Base-by-base conservation (phyloP, 2,329 filamentous ascomycete genomes). In the Claviceps spartinae region DNA sequence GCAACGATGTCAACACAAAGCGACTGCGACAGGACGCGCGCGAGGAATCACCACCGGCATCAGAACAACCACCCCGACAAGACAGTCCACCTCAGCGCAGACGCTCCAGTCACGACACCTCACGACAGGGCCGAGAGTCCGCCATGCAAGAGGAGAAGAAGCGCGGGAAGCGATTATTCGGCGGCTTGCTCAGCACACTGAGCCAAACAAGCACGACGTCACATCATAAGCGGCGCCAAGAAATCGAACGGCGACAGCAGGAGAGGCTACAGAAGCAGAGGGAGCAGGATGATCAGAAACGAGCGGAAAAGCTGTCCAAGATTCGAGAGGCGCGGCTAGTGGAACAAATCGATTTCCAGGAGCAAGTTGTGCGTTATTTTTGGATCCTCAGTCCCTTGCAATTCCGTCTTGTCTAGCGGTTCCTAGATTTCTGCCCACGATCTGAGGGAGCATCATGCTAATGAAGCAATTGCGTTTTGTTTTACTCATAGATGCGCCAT, bases 151-250 rank as follows among this genome's bases (percentile, higher is more conserved):
- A 94, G 61, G 91, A 97, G 64, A 88, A 83, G 66, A 88, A 86
- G 64, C 84, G 91, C 40, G 86, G 87, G 22, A 85, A 86, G 67
- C 79, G 91, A 50, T 74, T 97, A 55, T 96, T 96, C 63, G 90
- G 91, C 55, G 86, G 84, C 38, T 70, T 94, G 52, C 72, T 93
- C 54, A 86, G 77, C 65, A 88, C 85, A 40, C 75, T 95, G 54
- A 88, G 84, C 66, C 86, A 91, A 69, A 83, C 78, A 60, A 77
- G 76, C 63, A 78, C 73, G 58, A 74, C 64, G 71, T 75, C 70
- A 58, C 79, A 74, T 72, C 81, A 85, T 68, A 84, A 78, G 68
- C 82, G 80, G 60, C 82, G 86, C 53, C 78, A 78, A 55, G 89
- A 91, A 65, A 89, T 91, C 65, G 89, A 93, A 70, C 83, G 81